Base-by-base conservation (phyloP, 257 asterid genomes). In the Salvia splendens region DNA sequence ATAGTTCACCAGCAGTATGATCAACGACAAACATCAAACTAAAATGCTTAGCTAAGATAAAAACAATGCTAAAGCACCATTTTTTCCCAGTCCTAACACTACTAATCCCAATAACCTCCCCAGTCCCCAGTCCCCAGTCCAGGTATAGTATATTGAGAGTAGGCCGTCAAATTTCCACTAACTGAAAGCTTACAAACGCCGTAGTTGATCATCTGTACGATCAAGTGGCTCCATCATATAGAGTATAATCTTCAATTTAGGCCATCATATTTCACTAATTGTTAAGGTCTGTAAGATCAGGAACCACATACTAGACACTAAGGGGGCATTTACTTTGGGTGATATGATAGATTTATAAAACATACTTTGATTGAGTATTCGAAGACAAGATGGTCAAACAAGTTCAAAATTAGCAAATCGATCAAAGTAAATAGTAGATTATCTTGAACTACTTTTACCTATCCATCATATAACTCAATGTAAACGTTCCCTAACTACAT, bases 11-110 rank as follows among this genome's bases (percentile, higher is more conserved):
- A 40, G 38, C 52, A 32, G 10, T 32, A 12, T 53, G n/a, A 14
- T 49, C 10, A 45, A 45, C 17, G 38, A 17, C 15, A 57, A 41
- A 57, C 36, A 45, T 41, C 14, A 49, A 38, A 50, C 14, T 8
- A 28, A 14, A 48, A 53, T 24, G 69, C 61, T 32, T 48, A 57
- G 17, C 49, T 17, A 75, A 65, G 51, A 66, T 24, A 58, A 75
- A 5, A 10, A 2, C 0, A 10, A 40, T 51, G 57, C 14, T 65
- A 61, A 38, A 52, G 48, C 56, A 65, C 20, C 1, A 14, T 46
- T 35, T n/a, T n/a, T n/a, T n/a, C n/a, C n/a, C n/a, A n/a, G n/a
- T n/a, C n/a, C 15, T 8, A 32, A 12, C 32, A 3, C 6, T 33
- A 33, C 38, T 33, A 4, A 17, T 50, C 9, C 32, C 56, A 16